Base-by-base conservation (phyloP, 352 stramenopile genomes). In the Peronospora tabacina region DNA sequence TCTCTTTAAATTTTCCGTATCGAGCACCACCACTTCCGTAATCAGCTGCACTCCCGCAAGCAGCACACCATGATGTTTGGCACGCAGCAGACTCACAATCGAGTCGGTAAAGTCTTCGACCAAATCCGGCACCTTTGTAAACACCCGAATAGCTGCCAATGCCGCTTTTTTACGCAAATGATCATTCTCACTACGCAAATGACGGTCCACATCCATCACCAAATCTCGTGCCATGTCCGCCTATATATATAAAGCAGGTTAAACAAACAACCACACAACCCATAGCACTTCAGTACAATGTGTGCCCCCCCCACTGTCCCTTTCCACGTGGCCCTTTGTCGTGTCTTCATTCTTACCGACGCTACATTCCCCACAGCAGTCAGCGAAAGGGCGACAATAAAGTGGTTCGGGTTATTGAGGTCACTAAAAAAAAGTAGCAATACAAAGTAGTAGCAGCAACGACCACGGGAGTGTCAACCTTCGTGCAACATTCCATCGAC, bases 131-230 rank as follows among this genome's bases (percentile, higher is more conserved):
- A 97, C 95, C 63, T 98, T 97, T 22, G 87, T 86, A 53, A 94
- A 94, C 42, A 94, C 80, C 20, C 84, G 84, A 36, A 97, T 86
- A 51, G 96, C 91, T 30, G 94, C 94, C 40, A 98, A 66, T 49
- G 90, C 95, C 4, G 96, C 95, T 66, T 99, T 99, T 68, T 99
- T 99, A 54, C 96, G 75, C 34, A 98, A 52, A 66, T 98, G 98
- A 5, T 97, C 86, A 37, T 97, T 97, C 29, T 90, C 79, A 30
- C 87, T 82, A 30, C 73, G 74, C 36, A 98, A 46, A 50, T 95
- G 86, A 44, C 97, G 96, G 52, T 99, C 94, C 17, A 99, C 97
- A 59, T 99, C 96, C 55, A 97, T 97, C 22, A 95, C 93, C 20
- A 99, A 82, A 70, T 99, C 96, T 28, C 97, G 86, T 30, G 89